Base-by-base conservation (phyloP, 176 grass and related monocot species). In the Hordeum marinum region DNA sequence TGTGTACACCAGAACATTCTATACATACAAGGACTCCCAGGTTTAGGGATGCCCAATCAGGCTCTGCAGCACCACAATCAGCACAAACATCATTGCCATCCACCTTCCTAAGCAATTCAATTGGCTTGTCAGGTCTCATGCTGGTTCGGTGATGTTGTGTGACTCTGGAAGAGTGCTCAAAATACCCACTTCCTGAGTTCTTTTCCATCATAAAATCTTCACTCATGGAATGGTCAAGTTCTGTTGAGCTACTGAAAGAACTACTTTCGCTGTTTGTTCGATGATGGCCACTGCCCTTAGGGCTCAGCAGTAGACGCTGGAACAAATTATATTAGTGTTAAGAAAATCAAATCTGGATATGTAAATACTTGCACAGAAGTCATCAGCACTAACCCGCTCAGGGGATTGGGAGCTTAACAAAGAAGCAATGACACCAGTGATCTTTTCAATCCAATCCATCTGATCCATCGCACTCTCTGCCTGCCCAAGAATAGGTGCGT, bases 401-500 rank as follows among this genome's bases (percentile, higher is more conserved):
- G 97, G 94, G 29, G 97, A 96, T 46, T 99, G 97, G 63, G 97
- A 99, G 39, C 94, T 99, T 70, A 99, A 89, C 75, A 99, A 91
- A 77, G 94, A 99, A 59, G 97, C 97, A 68, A 99, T 99, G 73
- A 99, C 97, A 1, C 97, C 94, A 73, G 97, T 99, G 71, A 99
- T 99, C 85, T 99, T 99, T 90, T 99, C 97, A 92, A 99, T 96
- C 97, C 97, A 99, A 88, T 99, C 97, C 94, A 99, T 94, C 90
- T 99, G 97, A 85, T 99, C 97, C 94, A 92, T 94, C 76, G 97
- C 88, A 82, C 91, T 99, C 82, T 99, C 97, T 78, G 97, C 97
- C 97, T 99, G 85, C 76, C 70, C 68, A 77, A 82, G 60, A 65
- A 90, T 62, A 79, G 3, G 29, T 87, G 72, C 68, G 59, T 9